These are phyloP conservation scores for Bryoerythrophyllum caledonicum DNA, from an alignment of 225 moss, liverwort and hornwort genomes.

Conservation along the genomic window DNA sequence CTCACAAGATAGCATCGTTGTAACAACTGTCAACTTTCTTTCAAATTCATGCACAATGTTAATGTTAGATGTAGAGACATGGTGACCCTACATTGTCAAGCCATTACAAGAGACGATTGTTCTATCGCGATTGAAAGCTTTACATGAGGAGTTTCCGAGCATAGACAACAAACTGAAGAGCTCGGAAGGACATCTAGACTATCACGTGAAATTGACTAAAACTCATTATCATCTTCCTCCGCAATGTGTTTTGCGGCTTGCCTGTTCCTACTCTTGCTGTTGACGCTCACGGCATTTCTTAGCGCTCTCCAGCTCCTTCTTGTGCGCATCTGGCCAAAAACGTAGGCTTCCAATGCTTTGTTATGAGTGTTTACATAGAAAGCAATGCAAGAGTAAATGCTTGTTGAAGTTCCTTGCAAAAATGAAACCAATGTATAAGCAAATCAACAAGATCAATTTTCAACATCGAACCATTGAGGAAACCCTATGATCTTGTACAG, in stretches of 20 bases:
- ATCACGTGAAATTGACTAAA: constrained; percentile 42
- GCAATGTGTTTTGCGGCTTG: constrained; percentile 98
- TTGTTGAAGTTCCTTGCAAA: constrained; percentile 79
- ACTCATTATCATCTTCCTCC: constrained; percentile 97
- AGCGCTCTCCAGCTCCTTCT: constrained; percentile 96
- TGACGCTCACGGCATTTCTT: constrained; percentile 94
- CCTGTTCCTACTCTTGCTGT: constrained; percentile 99
- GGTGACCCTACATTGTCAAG: constrained; percentile 8
- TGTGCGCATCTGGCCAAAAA: constrained; percentile 95
- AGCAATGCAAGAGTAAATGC: constrained; percentile 92
- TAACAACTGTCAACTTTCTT: constrained; percentile 18
- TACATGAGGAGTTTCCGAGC: constrained; percentile 35
- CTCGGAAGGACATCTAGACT: constrained; percentile 22
- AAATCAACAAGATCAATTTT: background rate
- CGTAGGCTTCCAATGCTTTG: constrained; percentile 78
- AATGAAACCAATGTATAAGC: background rate
- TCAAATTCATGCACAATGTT: constrained; percentile 38
- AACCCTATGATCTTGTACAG: constrained; percentile 1
- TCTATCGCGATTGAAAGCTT: constrained; percentile 38
- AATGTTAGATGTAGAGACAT: constrained; percentile 6
- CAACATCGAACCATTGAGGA: background rate
- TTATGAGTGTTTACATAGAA: constrained; percentile 84
- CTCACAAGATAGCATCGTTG: too few relatives aligned
- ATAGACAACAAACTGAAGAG: constrained; percentile 33
- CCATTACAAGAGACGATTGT: constrained; percentile 27